These are phyloP conservation scores for Amaranthus palmeri DNA, from an alignment of 148 eudicot genomes.

Conservation along the genomic window DNA sequence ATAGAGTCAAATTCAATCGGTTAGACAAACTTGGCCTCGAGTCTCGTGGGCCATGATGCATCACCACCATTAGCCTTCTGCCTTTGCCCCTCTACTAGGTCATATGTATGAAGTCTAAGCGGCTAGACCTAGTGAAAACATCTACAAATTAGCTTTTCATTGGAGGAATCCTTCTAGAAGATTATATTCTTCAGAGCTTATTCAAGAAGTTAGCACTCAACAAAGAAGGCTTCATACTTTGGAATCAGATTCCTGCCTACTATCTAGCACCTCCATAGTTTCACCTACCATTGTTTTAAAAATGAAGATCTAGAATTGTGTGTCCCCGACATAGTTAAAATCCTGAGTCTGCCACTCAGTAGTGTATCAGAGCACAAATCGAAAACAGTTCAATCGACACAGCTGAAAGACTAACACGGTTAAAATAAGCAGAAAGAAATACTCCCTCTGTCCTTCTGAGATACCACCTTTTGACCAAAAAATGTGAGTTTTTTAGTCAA, in stretches of 20 bases:
- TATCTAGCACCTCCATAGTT: neutral
- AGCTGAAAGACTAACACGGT: neutral
- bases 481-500: too few relatives aligned
- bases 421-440: neutral
- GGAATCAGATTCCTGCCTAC: constrained; percentile 32
- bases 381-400: neutral
- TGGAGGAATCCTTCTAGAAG: neutral
- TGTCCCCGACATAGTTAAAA: too few relatives aligned
- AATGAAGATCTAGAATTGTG: neutral
- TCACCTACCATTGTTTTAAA: neutral
- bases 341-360: too few relatives aligned
- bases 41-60: neutral
- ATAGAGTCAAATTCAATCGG: neutral
- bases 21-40: too few relatives aligned
- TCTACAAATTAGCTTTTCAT: neutral
- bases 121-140: too few relatives aligned
- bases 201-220: constrained; percentile 17
- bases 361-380: neutral
- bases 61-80: too few relatives aligned
- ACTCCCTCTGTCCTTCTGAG: too few relatives aligned
- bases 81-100: too few relatives aligned
- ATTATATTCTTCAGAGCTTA: constrained; percentile 21
- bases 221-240: constrained; percentile 5
- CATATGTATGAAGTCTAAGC: too few relatives aligned
- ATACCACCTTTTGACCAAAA: too few relatives aligned